phyloP scores from a whole-genome alignment of 2,329 filamentous ascomycete genomes.

The Colletotrichum tropicale region DNA sequence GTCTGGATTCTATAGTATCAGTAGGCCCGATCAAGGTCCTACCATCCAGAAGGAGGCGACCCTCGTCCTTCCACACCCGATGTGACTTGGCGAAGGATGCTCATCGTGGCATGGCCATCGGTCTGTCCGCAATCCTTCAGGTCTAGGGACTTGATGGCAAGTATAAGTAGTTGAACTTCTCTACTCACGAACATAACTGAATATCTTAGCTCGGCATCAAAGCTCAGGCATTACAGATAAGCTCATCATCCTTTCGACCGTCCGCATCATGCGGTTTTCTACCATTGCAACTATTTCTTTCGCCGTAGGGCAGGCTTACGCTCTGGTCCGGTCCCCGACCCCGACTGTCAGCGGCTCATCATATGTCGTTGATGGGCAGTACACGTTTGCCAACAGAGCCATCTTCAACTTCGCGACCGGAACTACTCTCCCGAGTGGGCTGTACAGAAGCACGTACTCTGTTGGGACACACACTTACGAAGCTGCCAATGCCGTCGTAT shows the following conservation, averaged over 20 bases:
- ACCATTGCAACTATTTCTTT: background rate
- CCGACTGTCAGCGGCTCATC: conserved; percentile 7
- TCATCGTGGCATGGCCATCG: background rate
- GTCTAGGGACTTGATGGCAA: background rate
- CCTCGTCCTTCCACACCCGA: background rate
- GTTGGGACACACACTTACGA: conserved; percentile 16
- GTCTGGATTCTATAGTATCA: background rate
- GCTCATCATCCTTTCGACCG: background rate
- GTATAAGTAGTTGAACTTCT: background rate
- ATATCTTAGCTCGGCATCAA: background rate
- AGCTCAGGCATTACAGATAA: background rate
- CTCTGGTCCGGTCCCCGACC: background rate
- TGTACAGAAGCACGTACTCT: conserved; percentile 26
- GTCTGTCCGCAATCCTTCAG: background rate
- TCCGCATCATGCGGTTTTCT: background rate
- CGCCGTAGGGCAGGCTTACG: background rate
- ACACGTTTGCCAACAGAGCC: conserved; percentile 26
- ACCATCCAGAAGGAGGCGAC: background rate
- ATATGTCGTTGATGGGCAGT: conserved; percentile 25
- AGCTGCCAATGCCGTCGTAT: conserved; percentile 23
- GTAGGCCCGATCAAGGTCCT: background rate
- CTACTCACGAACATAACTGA: background rate
- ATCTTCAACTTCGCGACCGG: conserved; percentile 24
- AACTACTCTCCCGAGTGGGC: conserved; percentile 24
- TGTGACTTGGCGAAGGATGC: background rate